Base-by-base conservation (phyloP, 805 yeast species). In the Saccharomycopsis sp. region DNA sequence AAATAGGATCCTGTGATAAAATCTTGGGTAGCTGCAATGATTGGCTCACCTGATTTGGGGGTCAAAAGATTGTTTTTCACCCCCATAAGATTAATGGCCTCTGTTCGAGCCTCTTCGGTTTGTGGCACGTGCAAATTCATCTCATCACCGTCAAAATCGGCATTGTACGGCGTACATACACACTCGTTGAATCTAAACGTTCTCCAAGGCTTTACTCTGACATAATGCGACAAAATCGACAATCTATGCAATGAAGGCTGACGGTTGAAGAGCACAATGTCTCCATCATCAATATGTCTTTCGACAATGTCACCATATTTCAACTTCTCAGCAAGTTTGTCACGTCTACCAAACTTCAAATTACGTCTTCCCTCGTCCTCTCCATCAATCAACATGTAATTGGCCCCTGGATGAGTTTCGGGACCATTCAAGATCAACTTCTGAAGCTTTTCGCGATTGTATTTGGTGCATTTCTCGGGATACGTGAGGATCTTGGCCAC, bases 61-160 rank as follows among this genome's bases (percentile, higher is more conserved):
- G 99, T 94, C 65, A 94, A 79, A 63, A 94, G 76, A 70, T 94
- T 94, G 69, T 92, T 88, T 67, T 94, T 94, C 49, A 94, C 99
- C 57, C 98, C 99, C 99, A 94, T 94, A 68, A 94, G 78, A 68
- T 88, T 89, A 73, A 93, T 90, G n/a, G 99, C 99, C 72, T 94
- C 99, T 0, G 98, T 96, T 64, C 99, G 78, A 1, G 99, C 98
- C 73, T 94, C 99, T 73, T 94, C 98, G 1, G 98, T 94, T 72
- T 94, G 99, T 1, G 99, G 99, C 52, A 94, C 99, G 70, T 94
- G 99, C 69, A 94, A 78, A 72, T 94, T 94, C 99, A 94, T 94
- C 73, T 94, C 99, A 74, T 94, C 99, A 74, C 99, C 99, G 73
- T 94, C 99, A 70, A 94, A 94, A 81, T 94, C 99, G 47, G 99